phyloP scores from a whole-genome alignment of 1,139 yeast species.

The Yamadazyma taylorii region DNA sequence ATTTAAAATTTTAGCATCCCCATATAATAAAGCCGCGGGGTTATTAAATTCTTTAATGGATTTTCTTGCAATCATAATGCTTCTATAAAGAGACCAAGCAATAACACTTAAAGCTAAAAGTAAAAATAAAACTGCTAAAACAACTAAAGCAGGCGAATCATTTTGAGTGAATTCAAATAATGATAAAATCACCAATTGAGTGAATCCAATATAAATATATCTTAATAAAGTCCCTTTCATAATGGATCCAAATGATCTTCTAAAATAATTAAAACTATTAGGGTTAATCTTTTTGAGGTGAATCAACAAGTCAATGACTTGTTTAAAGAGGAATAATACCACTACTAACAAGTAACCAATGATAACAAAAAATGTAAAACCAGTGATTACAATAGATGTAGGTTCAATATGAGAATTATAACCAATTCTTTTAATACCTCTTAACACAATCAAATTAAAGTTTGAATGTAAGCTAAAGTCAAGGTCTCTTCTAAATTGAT shows the following conservation, averaged over 20 bases:
- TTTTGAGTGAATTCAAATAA: conserved; percentile 71
- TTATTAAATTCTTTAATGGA: conserved; percentile 58
- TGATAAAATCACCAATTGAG: conserved; percentile 67
- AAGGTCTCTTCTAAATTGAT: conserved; percentile 24
- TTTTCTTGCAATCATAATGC: conserved; percentile 52
- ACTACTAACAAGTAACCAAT: conserved; percentile 55
- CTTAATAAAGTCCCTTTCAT: conserved; percentile 69
- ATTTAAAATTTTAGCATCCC: conserved; percentile 61
- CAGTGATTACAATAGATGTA: conserved; percentile 72
- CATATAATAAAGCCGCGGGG: conserved; percentile 78
- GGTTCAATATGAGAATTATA: conserved; percentile 67
- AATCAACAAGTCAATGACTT: conserved; percentile 46
- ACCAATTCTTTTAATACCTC: conserved; percentile 78
- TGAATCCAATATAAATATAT: conserved; percentile 72
- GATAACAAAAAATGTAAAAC: conserved; percentile 69
- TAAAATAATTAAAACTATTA: conserved; percentile 47
- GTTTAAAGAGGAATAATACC: conserved; percentile 54
- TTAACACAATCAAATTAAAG: conserved; percentile 53
- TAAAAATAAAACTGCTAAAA: conserved; percentile 64
- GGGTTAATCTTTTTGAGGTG: conserved; percentile 47
- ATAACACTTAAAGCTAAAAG: conserved; percentile 55
- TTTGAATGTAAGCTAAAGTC: conserved; percentile 38
- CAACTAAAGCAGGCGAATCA: conserved; percentile 77
- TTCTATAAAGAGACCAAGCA: conserved; percentile 61
- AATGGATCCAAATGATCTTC: conserved; percentile 53